A percentile compares a stretch with the other conserved stretches of the same genome.
Evolutionary conservation across 768 basidiomycete species (phyloP).

Genomic region (Russula vinacea): DNA sequence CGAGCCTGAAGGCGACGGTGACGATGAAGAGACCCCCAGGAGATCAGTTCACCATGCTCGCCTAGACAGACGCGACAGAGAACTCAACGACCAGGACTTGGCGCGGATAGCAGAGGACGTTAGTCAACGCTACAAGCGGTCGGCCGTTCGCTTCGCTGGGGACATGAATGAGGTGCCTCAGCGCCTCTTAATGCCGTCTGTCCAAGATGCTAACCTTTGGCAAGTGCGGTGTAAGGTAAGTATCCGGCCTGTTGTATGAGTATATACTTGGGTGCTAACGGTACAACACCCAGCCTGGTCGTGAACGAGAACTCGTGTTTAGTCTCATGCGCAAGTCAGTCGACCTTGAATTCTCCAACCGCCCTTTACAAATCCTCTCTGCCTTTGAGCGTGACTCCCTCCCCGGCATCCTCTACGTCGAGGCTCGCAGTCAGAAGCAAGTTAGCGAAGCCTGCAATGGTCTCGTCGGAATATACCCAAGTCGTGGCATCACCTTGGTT

Average conservation of each 20-base stretch:
- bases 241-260: conserved; percentile 8
- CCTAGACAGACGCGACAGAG: conserved; percentile 66
- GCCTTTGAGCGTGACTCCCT: conserved; percentile 96
- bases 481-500: conserved; percentile 77
- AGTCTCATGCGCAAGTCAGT: conserved; percentile 93
- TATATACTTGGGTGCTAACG: not conserved
- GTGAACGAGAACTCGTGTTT: conserved; percentile 90
- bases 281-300: conserved; percentile 59
- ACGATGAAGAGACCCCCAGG: conserved; percentile 53
- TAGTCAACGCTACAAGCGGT: conserved; percentile 70
- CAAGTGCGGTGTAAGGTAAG: conserved; percentile 88
- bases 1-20: conserved; percentile 55
- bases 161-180: conserved; percentile 95
- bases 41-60: conserved; percentile 62
- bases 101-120: conserved; percentile 82
- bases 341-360: conserved; percentile 72
- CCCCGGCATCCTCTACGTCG: conserved; percentile 94
- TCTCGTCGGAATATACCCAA: conserved; percentile 88
- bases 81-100: conserved; percentile 73
- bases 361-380: conserved; percentile 82
- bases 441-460: conserved; percentile 84
- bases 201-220: conserved; percentile 94
- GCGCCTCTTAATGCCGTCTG: conserved; percentile 90
- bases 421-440: conserved; percentile 83
- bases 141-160: conserved; percentile 74